A percentile compares a stretch with the other conserved stretches of the same genome.
phyloP scores from a whole-genome alignment of 2,329 filamentous ascomycete genomes.

The Exserohilum turcica region DNA sequence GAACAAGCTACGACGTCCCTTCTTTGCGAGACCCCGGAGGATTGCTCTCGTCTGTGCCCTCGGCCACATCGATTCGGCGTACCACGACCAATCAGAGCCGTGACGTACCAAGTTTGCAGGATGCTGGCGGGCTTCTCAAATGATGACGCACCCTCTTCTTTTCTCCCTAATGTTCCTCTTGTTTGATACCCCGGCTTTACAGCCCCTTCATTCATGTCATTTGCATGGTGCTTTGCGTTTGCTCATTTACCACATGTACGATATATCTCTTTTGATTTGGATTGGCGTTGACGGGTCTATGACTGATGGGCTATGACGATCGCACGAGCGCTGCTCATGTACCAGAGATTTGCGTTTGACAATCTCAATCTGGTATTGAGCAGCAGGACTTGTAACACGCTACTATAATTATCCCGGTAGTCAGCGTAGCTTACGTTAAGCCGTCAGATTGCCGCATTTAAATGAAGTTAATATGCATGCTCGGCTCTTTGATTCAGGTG shows the following conservation, averaged over 20 bases:
- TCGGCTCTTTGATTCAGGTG: constrained; percentile 9
- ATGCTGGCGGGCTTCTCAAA: constrained; percentile 42
- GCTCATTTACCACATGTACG: constrained; percentile 15
- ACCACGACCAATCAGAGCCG: constrained; percentile 31
- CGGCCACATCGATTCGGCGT: constrained; percentile 22
- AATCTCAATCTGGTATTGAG: not conserved
- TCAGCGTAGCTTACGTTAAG: constrained; percentile 16
- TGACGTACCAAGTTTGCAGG: constrained; percentile 36
- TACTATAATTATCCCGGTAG: constrained; percentile 1
- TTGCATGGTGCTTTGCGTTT: constrained; percentile 20
- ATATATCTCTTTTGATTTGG: constrained; percentile 30
- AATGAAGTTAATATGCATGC: constrained; percentile 18
- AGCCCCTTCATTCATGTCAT: constrained; percentile 31
- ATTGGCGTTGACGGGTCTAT: constrained; percentile 22
- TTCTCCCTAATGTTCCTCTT: constrained; percentile 18
- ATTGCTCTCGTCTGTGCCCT: constrained; percentile 24
- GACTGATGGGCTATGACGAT: constrained; percentile 20
- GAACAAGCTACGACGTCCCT: constrained; percentile 30
- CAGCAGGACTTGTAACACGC: constrained; percentile 5
- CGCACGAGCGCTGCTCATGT: not conserved
- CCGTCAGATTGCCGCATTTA: constrained; percentile 15
- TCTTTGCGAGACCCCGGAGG: constrained; percentile 40
- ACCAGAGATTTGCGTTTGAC: not conserved
- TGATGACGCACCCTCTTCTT: constrained; percentile 18
- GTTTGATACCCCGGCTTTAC: constrained; percentile 43